phyloP scores from a whole-genome alignment of 768 basidiomycete genomes.

The Suillus brevipes region DNA sequence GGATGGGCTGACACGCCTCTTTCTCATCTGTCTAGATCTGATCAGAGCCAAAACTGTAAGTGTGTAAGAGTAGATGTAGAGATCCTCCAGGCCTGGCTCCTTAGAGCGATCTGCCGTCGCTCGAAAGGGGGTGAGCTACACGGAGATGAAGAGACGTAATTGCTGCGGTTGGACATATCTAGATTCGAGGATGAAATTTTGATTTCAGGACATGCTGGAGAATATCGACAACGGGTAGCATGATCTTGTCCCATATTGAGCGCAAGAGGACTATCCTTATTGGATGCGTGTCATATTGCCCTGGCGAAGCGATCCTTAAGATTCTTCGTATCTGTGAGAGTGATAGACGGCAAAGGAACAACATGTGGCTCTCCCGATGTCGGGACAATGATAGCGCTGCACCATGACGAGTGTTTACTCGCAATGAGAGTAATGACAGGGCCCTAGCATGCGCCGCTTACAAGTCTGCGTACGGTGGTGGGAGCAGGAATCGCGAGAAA shows the following conservation, averaged over 20 bases:
- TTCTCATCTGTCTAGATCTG: neutral
- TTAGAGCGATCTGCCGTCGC: neutral
- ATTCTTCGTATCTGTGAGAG: neutral
- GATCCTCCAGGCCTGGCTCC: neutral
- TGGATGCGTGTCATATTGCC: neutral
- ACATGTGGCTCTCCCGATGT: neutral
- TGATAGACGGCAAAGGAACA: neutral
- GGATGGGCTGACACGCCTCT: neutral
- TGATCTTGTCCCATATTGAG: neutral
- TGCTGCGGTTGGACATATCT: slow-evolving; percentile 19
- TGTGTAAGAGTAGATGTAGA: neutral
- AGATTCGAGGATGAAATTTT: neutral
- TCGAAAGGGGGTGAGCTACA: neutral
- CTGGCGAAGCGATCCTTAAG: neutral
- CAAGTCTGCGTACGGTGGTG: neutral
- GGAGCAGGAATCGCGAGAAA: neutral
- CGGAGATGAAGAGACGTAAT: neutral
- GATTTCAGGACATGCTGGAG: neutral
- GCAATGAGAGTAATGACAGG: neutral
- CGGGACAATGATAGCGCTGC: neutral
- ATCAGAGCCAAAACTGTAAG: neutral
- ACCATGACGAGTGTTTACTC: neutral
- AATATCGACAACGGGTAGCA: neutral
- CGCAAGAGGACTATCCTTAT: neutral
- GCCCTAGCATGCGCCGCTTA: neutral